Conservation (phyloP, 2,329 filamentous ascomycete species). For the Botryotinia globosa region DNA sequence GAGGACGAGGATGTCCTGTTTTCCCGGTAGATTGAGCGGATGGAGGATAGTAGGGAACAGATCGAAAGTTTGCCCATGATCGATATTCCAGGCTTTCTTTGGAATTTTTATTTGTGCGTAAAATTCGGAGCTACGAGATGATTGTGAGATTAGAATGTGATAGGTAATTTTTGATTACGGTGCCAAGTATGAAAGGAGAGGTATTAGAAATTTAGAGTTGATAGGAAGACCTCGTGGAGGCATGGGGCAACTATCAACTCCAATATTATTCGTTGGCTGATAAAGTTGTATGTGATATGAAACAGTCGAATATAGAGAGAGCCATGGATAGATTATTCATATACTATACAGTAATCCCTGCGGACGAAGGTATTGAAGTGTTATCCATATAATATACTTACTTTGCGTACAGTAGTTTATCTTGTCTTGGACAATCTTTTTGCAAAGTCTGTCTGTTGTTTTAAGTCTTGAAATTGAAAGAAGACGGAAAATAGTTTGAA, state of each 20-base stretch:
- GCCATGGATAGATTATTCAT: too few relatives aligned
- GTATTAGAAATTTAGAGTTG: neutral
- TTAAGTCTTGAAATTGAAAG: neutral
- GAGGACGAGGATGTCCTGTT: neutral
- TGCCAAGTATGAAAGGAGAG: neutral
- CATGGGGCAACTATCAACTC: neutral
- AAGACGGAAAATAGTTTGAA: neutral
- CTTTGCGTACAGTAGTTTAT: neutral
- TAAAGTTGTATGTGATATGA: neutral
- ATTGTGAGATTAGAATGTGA: conserved; percentile 1
- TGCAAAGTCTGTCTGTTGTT: neutral
- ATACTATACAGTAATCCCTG: too few relatives aligned
- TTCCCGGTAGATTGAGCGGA: neutral
- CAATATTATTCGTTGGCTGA: neutral
- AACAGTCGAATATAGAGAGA: neutral
- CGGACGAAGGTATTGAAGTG: neutral
- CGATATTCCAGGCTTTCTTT: neutral
- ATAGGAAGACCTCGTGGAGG: neutral
- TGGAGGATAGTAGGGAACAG: neutral
- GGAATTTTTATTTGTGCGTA: neutral
- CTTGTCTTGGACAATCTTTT: neutral
- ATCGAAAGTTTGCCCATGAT: neutral
- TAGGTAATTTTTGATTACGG: too few relatives aligned
- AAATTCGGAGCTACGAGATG: neutral
- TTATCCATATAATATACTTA: neutral